These are phyloP conservation scores for Yamadazyma paraphyllophila DNA, from an alignment of 805 yeast species.

Conservation along the genomic window DNA sequence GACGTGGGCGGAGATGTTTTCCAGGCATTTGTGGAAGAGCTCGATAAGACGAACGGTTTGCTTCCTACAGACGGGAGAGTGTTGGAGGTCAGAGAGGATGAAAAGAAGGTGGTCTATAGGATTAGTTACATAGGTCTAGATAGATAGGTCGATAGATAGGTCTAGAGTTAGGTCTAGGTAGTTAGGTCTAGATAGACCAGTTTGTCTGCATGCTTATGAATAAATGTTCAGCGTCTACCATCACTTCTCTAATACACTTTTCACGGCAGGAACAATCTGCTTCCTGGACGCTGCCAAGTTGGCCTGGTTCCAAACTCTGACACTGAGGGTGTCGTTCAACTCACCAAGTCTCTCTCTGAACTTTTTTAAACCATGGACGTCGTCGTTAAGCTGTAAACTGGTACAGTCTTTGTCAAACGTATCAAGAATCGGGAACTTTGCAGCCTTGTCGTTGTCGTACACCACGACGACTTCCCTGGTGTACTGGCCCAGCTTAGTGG, in stretches of 20 bases:
- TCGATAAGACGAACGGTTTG: slow-evolving; percentile 16
- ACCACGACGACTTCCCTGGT: slow-evolving; percentile 11
- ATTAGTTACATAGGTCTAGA: slow-evolving; percentile 24
- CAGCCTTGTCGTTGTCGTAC: background rate
- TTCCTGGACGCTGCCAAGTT: slow-evolving; percentile 72
- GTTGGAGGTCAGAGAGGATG: slow-evolving; percentile 16
- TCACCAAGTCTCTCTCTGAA: slow-evolving; percentile 3
- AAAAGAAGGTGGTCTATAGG: slow-evolving; percentile 13
- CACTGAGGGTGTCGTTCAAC: slow-evolving; percentile 7
- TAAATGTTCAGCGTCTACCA: no score
- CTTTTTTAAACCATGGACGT: slow-evolving; percentile 20
- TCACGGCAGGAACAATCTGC: slow-evolving; percentile 73
- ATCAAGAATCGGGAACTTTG: slow-evolving; percentile 1
- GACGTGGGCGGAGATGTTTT: slow-evolving; percentile 14
- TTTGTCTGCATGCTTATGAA: no score
- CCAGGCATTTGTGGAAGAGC: slow-evolving; percentile 14
- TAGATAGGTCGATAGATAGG: background rate
- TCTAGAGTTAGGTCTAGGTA: no score
- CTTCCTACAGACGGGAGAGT: slow-evolving; percentile 20
- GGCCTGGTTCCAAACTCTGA: slow-evolving; percentile 41
- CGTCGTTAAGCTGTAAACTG: slow-evolving; percentile 23
- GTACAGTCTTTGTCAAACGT: slow-evolving; percentile 4
- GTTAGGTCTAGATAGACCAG: background rate
- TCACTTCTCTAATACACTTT: slow-evolving; percentile 18
- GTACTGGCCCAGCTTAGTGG: slow-evolving; percentile 29